Base-by-base conservation (phyloP, 2,329 filamentous ascomycete genomes). In the Fusarium sp. region DNA sequence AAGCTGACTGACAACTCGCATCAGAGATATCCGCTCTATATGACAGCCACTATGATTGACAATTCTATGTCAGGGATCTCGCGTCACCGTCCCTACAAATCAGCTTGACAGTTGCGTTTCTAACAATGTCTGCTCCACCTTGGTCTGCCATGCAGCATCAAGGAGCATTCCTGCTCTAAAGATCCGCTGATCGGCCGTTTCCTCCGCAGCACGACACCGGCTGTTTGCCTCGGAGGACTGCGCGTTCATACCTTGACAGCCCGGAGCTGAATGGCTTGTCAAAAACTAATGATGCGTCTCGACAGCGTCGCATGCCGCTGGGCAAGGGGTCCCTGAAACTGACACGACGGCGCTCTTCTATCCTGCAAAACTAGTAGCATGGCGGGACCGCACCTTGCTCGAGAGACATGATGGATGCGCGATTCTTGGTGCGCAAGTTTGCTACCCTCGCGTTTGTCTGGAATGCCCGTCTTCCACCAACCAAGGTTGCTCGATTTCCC, bases 321-420 rank as follows among this genome's bases (percentile, higher is more conserved):
- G 53, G 46, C 61, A 58, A 50, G 68, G 69, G 65, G 59, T 74
- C 50, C 65, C 69, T 66, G 68, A 69, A 73, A 67, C 71, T 70
- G 64, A 67, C 53, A 72, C 71, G 50, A 56, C 69, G 64, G 71
- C 59, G 62, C 55, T 66, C 49, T 59, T 51, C 57, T 64, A 31
- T 62, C 42, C 64, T 70, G 62, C 67, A 40, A 61, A 69, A 64
- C 65, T 63, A 57, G 56, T 34, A 33, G 38, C 53, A 65, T 46
- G 38, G 46, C 68, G 27, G 51, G 50, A 36, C 53, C 18, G 18
- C 49, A 58, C 40, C 18, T 66, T 50, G 8, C 27, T 61, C 50
- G 59, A 58, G 58, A 58, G 27, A 61, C 60, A 46, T 56, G 55
- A 38, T 40, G 40, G 49, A 20, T 14, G 25, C 20, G 49, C 49